These are phyloP conservation scores for Neodidymelliopsis sp. DNA, from an alignment of 2,329 filamentous ascomycete species.

Conservation along the genomic window DNA sequence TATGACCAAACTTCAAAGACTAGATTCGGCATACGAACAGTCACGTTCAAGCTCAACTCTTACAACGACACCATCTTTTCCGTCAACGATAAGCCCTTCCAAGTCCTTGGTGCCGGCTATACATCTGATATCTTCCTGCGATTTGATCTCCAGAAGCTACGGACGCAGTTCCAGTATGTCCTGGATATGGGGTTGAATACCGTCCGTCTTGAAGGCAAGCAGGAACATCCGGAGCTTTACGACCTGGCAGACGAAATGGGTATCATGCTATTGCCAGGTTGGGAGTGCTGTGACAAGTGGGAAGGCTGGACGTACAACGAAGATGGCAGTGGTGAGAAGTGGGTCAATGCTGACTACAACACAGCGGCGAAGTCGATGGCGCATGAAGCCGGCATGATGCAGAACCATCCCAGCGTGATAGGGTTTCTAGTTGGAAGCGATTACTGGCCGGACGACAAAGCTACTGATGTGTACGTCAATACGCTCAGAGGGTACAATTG, in stretches of 20 bases:
- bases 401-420: slow-evolving; percentile 66
- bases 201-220: slow-evolving; percentile 69
- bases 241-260: slow-evolving; percentile 66
- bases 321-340: slow-evolving; percentile 57
- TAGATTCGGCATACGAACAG: slow-evolving; percentile 63
- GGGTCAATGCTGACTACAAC: slow-evolving; percentile 63
- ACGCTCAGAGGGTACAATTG: slow-evolving; percentile 62
- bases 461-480: slow-evolving; percentile 61
- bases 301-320: slow-evolving; percentile 69
- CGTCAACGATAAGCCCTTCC: slow-evolving; percentile 66
- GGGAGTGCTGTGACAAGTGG: slow-evolving; percentile 75
- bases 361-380: slow-evolving; percentile 64
- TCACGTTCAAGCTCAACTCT: slow-evolving; percentile 60
- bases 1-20: slow-evolving; percentile 48
- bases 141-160: slow-evolving; percentile 60
- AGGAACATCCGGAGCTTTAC: slow-evolving; percentile 69
- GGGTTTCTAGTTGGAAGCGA: slow-evolving; percentile 68
- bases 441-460: slow-evolving; percentile 67
- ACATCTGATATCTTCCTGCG: slow-evolving; percentile 68
- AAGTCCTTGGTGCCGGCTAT: slow-evolving; percentile 68
- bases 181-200: slow-evolving; percentile 70
- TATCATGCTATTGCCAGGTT: slow-evolving; percentile 68
- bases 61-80: slow-evolving; percentile 64
- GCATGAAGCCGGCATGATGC: slow-evolving; percentile 68
- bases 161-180: slow-evolving; percentile 60